Percentiles rank a stretch among this genome's conserved stretches.
These are phyloP conservation scores for Iris pallida DNA, from an alignment of 116 monocot genomes.

Conservation along the genomic window DNA sequence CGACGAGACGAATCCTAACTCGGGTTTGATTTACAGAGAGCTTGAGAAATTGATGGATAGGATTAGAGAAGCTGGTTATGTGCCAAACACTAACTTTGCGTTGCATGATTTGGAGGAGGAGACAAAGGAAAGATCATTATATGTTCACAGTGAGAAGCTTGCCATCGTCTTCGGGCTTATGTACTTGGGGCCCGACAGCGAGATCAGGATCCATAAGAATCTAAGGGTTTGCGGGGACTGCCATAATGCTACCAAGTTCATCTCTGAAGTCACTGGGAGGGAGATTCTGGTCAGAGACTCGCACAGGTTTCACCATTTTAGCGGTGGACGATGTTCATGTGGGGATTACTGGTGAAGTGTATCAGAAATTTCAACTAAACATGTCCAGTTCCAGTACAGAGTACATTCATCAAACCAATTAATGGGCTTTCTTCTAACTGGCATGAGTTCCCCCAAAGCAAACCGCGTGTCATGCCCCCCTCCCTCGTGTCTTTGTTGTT, in stretches of 20 bases:
- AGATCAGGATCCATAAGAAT: constrained; percentile 20
- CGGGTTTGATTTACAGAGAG: constrained; percentile 14
- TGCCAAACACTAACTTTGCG: constrained; percentile 14
- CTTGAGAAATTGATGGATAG: constrained; percentile 22
- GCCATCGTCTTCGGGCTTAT: constrained; percentile 18
- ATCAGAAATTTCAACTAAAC: neutral
- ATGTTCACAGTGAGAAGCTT: constrained; percentile 17
- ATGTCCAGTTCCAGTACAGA: too few relatives aligned
- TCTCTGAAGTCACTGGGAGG: constrained; percentile 16
- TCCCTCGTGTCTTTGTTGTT: too few relatives aligned
- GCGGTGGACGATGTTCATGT: constrained; percentile 16
- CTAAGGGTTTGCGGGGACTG: constrained; percentile 23
- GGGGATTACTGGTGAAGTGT: constrained; percentile 19
- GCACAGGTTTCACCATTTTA: constrained; percentile 26
- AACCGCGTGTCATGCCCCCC: too few relatives aligned
- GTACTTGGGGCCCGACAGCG: constrained; percentile 14
- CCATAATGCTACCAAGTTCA: constrained; percentile 21
- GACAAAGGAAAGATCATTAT: constrained; percentile 12
- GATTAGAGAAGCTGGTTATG: constrained; percentile 13
- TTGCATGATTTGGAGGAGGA: constrained; percentile 19
- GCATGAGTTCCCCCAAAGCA: too few relatives aligned
- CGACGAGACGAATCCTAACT: constrained; percentile 5
- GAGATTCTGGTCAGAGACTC: constrained; percentile 18
- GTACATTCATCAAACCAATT: too few relatives aligned
- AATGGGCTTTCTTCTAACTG: too few relatives aligned